Conservation (phyloP, 2,329 filamentous ascomycete genomes). For the Aspergillus sp. region DNA sequence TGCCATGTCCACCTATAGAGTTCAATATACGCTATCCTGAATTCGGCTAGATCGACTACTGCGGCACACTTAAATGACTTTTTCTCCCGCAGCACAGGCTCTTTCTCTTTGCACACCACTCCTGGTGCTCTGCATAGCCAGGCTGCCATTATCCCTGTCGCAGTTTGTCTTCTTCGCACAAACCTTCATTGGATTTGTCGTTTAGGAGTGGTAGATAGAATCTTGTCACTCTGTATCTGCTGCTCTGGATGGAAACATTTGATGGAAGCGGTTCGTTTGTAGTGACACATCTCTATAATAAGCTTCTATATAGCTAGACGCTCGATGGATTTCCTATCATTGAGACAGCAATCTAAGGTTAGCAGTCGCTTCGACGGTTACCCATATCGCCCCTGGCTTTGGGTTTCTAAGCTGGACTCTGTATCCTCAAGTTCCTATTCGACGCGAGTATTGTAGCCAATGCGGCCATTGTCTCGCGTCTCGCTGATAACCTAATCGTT, state of each 20-base stretch:
- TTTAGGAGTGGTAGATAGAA: slow-evolving; percentile 63
- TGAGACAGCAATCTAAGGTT: neutral
- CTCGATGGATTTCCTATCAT: neutral
- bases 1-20: neutral
- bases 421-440: neutral
- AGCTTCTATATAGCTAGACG: slow-evolving; percentile 1
- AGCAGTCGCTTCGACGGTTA: neutral
- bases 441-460: neutral
- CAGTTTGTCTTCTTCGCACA: slow-evolving; percentile 31
- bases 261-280: slow-evolving; percentile 80
- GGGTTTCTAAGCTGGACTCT: neutral
- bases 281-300: slow-evolving; percentile 62
- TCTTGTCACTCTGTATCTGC: slow-evolving; percentile 76
- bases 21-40: slow-evolving; percentile 14
- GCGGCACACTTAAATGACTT: slow-evolving; percentile 20
- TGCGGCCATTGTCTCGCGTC: neutral
- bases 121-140: slow-evolving; percentile 42
- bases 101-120: slow-evolving; percentile 35
- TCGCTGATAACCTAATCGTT: neutral
- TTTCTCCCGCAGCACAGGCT: slow-evolving; percentile 14
- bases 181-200: slow-evolving; percentile 42
- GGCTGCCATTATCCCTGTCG: slow-evolving; percentile 30
- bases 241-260: slow-evolving; percentile 71
- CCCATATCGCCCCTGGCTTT: neutral
- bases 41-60: slow-evolving; percentile 19